Base-by-base conservation (phyloP, 306 rosid species). In the Elaeagnus macrophylla region DNA sequence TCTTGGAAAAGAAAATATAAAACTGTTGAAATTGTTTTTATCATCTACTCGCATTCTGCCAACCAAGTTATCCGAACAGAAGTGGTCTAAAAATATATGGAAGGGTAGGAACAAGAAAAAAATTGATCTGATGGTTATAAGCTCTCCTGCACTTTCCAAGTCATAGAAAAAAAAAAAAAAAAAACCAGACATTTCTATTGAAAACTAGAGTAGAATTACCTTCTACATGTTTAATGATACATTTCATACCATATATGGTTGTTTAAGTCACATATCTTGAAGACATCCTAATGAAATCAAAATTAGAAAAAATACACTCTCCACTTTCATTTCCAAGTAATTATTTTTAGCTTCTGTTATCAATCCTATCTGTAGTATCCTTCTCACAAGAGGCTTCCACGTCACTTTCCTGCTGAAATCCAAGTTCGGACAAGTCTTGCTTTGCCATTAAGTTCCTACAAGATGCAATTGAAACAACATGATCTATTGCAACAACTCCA, bases 371-470 rank as follows among this genome's bases (percentile, higher is more conserved):
- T 0, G 64, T 32, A 35, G 64, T 32, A 35, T 32, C 61, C 48
- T 61, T 66, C 50, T 61, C 84, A 25, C 44, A 62, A 48, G 60
- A 62, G 56, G 15, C 55, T 39, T 60, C 72, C 40, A 6, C 20
- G 39, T 60, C 62, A 10, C 12, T 39, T 56, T 55, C 77, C 46
- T 66, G 76, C 7, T 60, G 57, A 61, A 91, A 91, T 67, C 99
- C 99, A 59, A 91, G 96, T 72, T 91, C 96, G 12, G 82, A 64
- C 84, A 91, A 69, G 80, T 87, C 95, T 71, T 91, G 99, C 57
- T 87, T 87, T 37, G 99, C 99, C 99, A 91, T 91, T 77, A 87
- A 80, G 73, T 91, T 91, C 85, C 96, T 91, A 82, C 63, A 56
- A 76, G 43, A 65, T 53, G 62, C 59, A 57, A 66, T 56, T 68